phyloP scores from a whole-genome alignment of 2,329 filamentous ascomycete species.

The Ascocoryne sarcoides region DNA sequence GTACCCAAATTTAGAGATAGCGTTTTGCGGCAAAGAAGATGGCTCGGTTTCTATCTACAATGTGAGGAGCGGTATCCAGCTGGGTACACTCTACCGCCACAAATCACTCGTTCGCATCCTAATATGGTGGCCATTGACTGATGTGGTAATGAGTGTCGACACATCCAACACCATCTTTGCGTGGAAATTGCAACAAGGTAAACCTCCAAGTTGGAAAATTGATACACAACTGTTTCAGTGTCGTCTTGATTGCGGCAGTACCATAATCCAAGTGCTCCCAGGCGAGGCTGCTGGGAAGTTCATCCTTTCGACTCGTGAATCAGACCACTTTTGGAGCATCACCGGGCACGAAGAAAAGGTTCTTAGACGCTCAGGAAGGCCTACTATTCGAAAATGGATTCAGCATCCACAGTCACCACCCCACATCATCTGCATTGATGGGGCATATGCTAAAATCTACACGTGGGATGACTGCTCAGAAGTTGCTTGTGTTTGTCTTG shows the following conservation, averaged over 20 bases:
- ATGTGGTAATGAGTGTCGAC: slow-evolving; percentile 25
- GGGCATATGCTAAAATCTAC: slow-evolving; percentile 19
- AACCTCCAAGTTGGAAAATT: slow-evolving; percentile 1
- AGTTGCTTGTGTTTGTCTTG: slow-evolving; percentile 12
- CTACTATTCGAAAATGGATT: slow-evolving; percentile 19
- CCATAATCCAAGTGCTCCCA: slow-evolving; percentile 25
- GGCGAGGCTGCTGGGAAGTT: slow-evolving; percentile 24
- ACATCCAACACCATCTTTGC: slow-evolving; percentile 18
- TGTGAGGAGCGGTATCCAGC: slow-evolving; percentile 18
- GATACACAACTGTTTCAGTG: neutral
- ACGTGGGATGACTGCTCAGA: slow-evolving; percentile 27
- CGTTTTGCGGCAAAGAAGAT: slow-evolving; percentile 32
- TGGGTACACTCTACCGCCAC: slow-evolving; percentile 26
- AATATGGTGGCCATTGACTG: slow-evolving; percentile 18
- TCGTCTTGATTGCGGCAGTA: slow-evolving; percentile 18
- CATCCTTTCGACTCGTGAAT: slow-evolving; percentile 27
- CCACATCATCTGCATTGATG: slow-evolving; percentile 27
- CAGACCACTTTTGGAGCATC: slow-evolving; percentile 27
- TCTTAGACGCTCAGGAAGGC: slow-evolving; percentile 18
- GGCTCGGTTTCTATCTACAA: slow-evolving; percentile 29
- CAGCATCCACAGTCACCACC: slow-evolving; percentile 19
- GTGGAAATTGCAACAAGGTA: slow-evolving; percentile 6
- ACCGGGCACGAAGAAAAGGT: slow-evolving; percentile 19
- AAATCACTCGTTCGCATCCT: slow-evolving; percentile 26
- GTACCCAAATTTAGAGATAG: slow-evolving; percentile 19